Evolutionary conservation across 1,284 basidiomycete genomes (phyloP), one percentile per base, ranked within the genome.

Genomic region (Trametes pubescens): DNA sequence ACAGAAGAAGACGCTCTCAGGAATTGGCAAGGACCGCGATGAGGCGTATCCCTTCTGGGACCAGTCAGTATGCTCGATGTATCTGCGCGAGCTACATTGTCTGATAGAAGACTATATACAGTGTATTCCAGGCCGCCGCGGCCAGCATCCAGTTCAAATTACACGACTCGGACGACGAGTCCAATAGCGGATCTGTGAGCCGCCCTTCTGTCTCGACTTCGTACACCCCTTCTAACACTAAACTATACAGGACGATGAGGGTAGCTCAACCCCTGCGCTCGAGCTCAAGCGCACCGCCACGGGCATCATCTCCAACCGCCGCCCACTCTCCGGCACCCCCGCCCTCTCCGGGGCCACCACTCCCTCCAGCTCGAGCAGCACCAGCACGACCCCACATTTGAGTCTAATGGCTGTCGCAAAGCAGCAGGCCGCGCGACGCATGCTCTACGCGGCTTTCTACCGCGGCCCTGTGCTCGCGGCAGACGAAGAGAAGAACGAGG

Each of bases 1-100:
- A 1, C 91, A 93, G 76, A 97, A 97, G 82, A 93, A 91, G 80
- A 92, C 84, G 5, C 81, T 96, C 22, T 79, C 86, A 18, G 95
- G 95, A 1, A 79, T 98, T 59, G 95, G 95, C 59, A 95, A 94
- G 75, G 94, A 97, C 76, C 84, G 95, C 66, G 95, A 96, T 74
- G 94, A 95, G 70, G 93, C 93, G 0, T 95, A 96, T 74, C 93
- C 94, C 52, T 98, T 97, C 85, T 98, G 95, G 95, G 95, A 98
- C 76, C 93, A 96, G 94, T 96, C 71, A 76, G 91, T 85, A 37
- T 26, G 48, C 43, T 51, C 59, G 24, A 49, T 34, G 5, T 34
- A 46, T 52, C 29, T 51, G 55, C n/a, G 59, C 0, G 35, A 51
- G 18, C 7, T 24, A 44, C 2, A 6, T 1, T 10, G 4, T 11